phyloP scores from a whole-genome alignment of 495 filamentous ascomycete species.

The Aspergillus mulundensis region DNA sequence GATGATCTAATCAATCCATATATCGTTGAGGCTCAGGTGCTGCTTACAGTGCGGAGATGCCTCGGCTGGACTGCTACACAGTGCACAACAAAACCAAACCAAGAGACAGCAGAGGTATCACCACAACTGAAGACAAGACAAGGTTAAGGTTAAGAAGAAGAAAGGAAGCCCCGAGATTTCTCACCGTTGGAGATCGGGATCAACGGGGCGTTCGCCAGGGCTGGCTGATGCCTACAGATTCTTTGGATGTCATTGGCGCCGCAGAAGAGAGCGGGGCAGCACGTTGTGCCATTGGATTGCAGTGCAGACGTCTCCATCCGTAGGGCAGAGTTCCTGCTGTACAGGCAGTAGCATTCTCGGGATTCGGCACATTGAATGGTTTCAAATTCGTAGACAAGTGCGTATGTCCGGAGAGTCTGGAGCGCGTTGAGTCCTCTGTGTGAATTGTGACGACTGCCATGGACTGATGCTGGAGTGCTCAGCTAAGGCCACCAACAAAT shows the following conservation, averaged over 20 bases:
- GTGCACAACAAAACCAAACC: not conserved
- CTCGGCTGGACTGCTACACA: not conserved
- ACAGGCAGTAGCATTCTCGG: not conserved
- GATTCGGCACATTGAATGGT: not conserved
- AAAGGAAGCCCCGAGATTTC: not conserved
- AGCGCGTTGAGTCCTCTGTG: too few species aligned
- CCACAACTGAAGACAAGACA: not conserved
- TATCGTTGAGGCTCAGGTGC: too few species aligned
- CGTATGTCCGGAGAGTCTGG: not conserved
- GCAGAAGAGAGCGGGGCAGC: too few species aligned
- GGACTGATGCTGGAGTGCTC: too few species aligned
- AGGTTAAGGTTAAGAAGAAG: not conserved
- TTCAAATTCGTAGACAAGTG: not conserved
- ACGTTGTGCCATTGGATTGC: not conserved
- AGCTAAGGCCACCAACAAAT: too few species aligned
- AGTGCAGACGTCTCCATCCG: conserved; percentile 6
- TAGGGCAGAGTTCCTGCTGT: conserved; percentile 15
- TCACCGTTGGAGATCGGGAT: not conserved
- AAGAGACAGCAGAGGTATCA: too few species aligned
- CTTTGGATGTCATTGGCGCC: not conserved
- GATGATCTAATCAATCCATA: not conserved
- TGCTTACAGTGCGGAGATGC: not conserved
- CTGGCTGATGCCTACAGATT: conserved; percentile 17
- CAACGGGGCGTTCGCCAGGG: conserved; percentile 9
- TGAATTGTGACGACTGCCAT: too few species aligned